A percentile compares a stretch with the other conserved stretches of the same genome.
These are phyloP conservation scores for Suillus occidentalis DNA, from an alignment of 768 basidiomycete species.

Conservation along the genomic window DNA sequence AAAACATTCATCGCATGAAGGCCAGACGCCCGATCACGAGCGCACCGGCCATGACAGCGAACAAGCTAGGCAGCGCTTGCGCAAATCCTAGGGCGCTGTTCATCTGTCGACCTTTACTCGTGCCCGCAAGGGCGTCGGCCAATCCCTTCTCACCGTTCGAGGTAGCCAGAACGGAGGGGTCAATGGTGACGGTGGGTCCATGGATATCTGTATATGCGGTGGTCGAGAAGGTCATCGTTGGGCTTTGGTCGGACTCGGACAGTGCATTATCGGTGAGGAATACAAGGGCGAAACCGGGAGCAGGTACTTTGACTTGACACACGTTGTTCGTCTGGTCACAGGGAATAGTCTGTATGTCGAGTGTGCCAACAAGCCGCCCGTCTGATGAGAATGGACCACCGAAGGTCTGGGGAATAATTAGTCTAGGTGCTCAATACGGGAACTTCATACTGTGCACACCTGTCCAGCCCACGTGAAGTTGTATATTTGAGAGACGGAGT, in stretches of 20 bases:
- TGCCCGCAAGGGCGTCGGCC: constrained; percentile 16
- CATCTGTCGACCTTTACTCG: constrained; percentile 8
- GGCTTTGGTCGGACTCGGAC: constrained; percentile 31
- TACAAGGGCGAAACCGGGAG: constrained; percentile 75
- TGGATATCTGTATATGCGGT: constrained; percentile 55
- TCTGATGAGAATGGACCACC: constrained; percentile 64
- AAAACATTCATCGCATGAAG: neutral
- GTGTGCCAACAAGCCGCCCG: constrained; percentile 59
- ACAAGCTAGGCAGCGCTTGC: constrained; percentile 14
- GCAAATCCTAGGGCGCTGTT: constrained; percentile 8
- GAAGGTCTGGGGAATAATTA: constrained; percentile 45
- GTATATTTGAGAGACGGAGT: constrained; percentile 55
- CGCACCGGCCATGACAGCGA: constrained; percentile 18
- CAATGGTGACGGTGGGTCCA: constrained; percentile 53
- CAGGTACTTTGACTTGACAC: constrained; percentile 62
- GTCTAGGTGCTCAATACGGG: neutral
- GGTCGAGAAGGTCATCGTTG: constrained; percentile 53
- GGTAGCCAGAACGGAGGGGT: constrained; percentile 54
- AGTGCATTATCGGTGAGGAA: constrained; percentile 54
- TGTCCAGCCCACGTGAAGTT: constrained; percentile 82
- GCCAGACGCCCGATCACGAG: constrained; percentile 11
- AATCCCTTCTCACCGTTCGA: constrained; percentile 56
- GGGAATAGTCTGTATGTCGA: constrained; percentile 54
- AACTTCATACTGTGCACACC: constrained; percentile 34
- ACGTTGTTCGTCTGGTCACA: constrained; percentile 55